Base-by-base conservation (phyloP, 108 stramenopile genomes). In the Skeletonema tropicum region DNA sequence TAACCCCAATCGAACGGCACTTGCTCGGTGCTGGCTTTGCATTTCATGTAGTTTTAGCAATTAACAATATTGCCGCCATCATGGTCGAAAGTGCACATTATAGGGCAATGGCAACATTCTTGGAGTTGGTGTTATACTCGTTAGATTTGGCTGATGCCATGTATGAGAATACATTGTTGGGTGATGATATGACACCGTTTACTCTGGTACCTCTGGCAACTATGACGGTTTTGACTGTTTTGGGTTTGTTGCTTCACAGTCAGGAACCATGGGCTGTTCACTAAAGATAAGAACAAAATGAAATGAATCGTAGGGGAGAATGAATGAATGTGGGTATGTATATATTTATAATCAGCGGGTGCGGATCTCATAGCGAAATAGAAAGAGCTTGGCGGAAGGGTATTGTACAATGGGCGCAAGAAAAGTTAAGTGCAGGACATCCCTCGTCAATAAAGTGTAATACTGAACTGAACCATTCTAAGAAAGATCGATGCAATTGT, bases 201-300 rank as follows among this genome's bases (percentile, higher is more conserved):
- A 65, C 64, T 4, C 23, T 65, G 36, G 64, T 65, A 17, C 36
- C 45, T 5, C 14, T 69, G 36, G 30, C 32, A 5, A 46, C 23
- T 23, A 35, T 35, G 33, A 4, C 33, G 3, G 33, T 0, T 23
- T 14, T 76, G 0, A 55, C 76, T 17, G 23, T 48, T 3, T 52
- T 76, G 38, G 76, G 82, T 21, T 64, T 77, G 45, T 45, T 73
- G 30, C 41, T 83, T 63, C 75, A 77, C 33, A 41, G 30, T 38
- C 64, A 66, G 82, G 82, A 83, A 48, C 82, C 82, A 10, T n/a
- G 82, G 82, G 0, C 66, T 83, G 23, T 73, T 83, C 3, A 83
- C 82, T 1, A 83, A 76, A 35, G 80, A 82, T 58, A 75, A 82
- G 33, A 77, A 48, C 6, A 68, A 68, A 14, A 57, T 14, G 48